Evolutionary conservation across 1,284 basidiomycete genomes (phyloP), one percentile per base, ranked within the genome.

Genomic region (Mycosarcoma maydis): DNA sequence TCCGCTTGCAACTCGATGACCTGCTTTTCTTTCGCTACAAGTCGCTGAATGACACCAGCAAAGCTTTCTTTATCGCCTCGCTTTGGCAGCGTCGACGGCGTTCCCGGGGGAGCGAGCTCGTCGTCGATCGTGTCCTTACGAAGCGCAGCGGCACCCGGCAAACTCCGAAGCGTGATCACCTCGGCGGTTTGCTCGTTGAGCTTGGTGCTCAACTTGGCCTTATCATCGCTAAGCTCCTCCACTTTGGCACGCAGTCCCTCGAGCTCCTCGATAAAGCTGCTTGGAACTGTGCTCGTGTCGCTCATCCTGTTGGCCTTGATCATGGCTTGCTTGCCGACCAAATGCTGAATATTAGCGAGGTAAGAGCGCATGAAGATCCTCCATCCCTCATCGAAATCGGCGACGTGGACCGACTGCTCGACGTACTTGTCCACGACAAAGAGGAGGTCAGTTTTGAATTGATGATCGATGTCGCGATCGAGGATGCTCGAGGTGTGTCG

Each of bases 1-100:
- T 92, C 90, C 3, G 86, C 85, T 77, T 89, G 88, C 6, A 94
- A 85, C 55, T 89, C 87, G 7, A 88, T 80, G 2, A 92, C 90
- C 79, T 92, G 88, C 77, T 90, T 92, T 83, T 94, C 92, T 80
- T 92, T 93, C 75, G 89, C 87, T 4, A 90, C 87, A 7, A 94
- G 84, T 8, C 90, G 87, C 76, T 92, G 90, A 11, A 93, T 88
- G n/a, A 94, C 80, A 2, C 90, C 90, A 67, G 89, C 87, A 58
- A 91, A 86, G 70, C 86, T 88, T 86, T 76, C 75, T 36, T 61
- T 69, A 29, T 75, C 67, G 20, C 67, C 65, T 6, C 60, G 51
- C 42, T 59, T 66, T 5, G 71, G 62, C 14, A 66, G 46, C 9
- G 60, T 65, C 13, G 59, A 56, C 1, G 59, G 66, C 17, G 37